Conservation (phyloP, 208 protist genomes). For the Leishmania mexicana region DNA sequence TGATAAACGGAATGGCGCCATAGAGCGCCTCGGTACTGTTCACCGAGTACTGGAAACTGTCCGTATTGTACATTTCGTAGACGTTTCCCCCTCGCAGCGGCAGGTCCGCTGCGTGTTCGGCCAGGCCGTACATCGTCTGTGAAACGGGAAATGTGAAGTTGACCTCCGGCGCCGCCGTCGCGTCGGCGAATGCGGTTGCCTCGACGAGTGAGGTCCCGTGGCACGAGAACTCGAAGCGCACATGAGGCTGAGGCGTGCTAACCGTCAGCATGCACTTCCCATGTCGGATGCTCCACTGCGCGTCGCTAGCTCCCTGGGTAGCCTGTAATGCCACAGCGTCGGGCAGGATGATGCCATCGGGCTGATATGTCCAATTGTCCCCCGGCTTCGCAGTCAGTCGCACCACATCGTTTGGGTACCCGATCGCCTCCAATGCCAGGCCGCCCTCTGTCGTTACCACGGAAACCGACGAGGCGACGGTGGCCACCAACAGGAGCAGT, state of each 20-base stretch:
- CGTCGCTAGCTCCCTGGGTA: not conserved
- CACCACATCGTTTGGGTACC: slow-evolving; percentile 42
- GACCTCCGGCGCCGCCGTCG: slow-evolving; percentile 15
- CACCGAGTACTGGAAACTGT: slow-evolving; percentile 98
- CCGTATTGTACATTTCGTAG: slow-evolving; percentile 97
- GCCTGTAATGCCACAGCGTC: not conserved
- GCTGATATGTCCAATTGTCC: slow-evolving; percentile 39
- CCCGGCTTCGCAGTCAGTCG: slow-evolving; percentile 44
- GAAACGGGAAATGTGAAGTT: slow-evolving; percentile 59
- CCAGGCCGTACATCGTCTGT: slow-evolving; percentile 94
- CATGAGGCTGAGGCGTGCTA: not conserved
- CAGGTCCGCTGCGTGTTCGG: slow-evolving; percentile 95
- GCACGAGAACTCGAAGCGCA: slow-evolving; percentile 30
- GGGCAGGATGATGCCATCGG: slow-evolving; percentile 29
- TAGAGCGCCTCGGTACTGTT: slow-evolving; percentile 96
- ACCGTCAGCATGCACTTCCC: slow-evolving; percentile 33
- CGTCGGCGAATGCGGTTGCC: slow-evolving; percentile 5
- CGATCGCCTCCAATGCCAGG: slow-evolving; percentile 21
- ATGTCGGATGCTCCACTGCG: slow-evolving; percentile 31
- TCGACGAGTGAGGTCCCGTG: slow-evolving; percentile 16
- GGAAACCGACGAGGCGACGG: slow-evolving; percentile 4
- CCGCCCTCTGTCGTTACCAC: slow-evolving; percentile 12
- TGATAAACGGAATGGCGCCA: slow-evolving; percentile 96
- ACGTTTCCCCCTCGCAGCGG: slow-evolving; percentile 73
- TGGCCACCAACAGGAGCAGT: not conserved